A percentile compares a stretch with the other conserved stretches of the same genome.
Conservation (phyloP, 139 green algal species). For the Spirogloea muscicola region DNA sequence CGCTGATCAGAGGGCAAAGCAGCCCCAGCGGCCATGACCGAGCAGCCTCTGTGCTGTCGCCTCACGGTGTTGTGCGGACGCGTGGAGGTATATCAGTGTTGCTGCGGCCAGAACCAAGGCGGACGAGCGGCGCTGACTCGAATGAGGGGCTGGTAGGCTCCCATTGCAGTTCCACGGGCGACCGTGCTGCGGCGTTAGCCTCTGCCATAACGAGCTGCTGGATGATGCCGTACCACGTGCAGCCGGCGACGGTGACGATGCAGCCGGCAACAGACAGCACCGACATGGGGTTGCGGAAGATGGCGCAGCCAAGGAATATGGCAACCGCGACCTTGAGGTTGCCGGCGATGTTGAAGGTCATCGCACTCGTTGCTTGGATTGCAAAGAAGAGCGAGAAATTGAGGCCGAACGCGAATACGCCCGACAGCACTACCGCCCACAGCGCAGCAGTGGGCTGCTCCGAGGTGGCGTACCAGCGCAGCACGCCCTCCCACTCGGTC, state of each 20-base stretch:
- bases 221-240: conserved; percentile 6
- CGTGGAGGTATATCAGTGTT: too few relatives aligned
- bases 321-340: conserved; percentile 25
- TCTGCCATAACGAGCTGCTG: too few relatives aligned
- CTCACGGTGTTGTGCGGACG: too few relatives aligned
- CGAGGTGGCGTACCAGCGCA: background rate
- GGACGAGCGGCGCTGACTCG: too few relatives aligned
- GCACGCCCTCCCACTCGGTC: background rate
- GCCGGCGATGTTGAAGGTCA: conserved; percentile 34
- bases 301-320: background rate
- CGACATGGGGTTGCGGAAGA: conserved; percentile 17
- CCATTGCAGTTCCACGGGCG: too few relatives aligned
- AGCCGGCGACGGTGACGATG: background rate
- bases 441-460: background rate
- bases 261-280: background rate
- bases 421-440: background rate
- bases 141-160: too few relatives aligned
- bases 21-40: too few relatives aligned
- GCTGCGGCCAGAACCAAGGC: too few relatives aligned
- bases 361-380: conserved; percentile 27
- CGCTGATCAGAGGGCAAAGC: too few relatives aligned
- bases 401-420: conserved; percentile 29
- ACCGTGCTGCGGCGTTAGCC: too few relatives aligned
- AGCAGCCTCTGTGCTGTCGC: too few relatives aligned
- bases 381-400: conserved; percentile 41